These are phyloP conservation scores for Gryganskiella cystojenkinii DNA, from an alignment of 192 early-diverging fungal species.

Conservation along the genomic window DNA sequence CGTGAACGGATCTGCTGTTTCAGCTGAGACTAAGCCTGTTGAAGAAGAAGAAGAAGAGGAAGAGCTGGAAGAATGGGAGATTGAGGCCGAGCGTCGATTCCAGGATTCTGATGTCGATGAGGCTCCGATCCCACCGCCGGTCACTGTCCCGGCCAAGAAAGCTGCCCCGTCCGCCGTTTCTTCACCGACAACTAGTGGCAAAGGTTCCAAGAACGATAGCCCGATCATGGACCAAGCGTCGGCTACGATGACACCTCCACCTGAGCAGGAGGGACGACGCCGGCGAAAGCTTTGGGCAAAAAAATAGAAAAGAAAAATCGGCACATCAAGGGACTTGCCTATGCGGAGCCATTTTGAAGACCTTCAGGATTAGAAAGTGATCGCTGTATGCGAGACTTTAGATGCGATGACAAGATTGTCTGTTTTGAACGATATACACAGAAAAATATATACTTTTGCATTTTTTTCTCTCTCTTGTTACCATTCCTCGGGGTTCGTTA, in stretches of 20 bases:
- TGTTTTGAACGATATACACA: no score
- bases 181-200: neutral
- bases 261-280: slow-evolving; percentile 41
- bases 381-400: no score
- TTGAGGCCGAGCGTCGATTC: slow-evolving; percentile 49
- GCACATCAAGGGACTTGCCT: no score
- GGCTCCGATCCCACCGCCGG: slow-evolving; percentile 12
- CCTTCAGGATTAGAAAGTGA: no score
- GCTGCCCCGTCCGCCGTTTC: neutral
- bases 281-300: slow-evolving; percentile 41
- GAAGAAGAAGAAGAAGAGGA: slow-evolving; percentile 29
- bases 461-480: no score
- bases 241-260: neutral
- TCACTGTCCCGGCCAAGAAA: slow-evolving; percentile 18
- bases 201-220: slow-evolving; percentile 11
- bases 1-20: neutral
- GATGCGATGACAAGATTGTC: no score
- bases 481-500: no score
- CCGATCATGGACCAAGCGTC: slow-evolving; percentile 5
- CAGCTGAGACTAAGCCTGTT: neutral
- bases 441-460: no score
- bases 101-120: slow-evolving; percentile 45
- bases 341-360: no score
- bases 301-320: no score
- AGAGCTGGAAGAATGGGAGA: slow-evolving; percentile 54